Base-by-base conservation (phyloP, 2,329 filamentous ascomycete species). In the Sporothrix globosa region DNA sequence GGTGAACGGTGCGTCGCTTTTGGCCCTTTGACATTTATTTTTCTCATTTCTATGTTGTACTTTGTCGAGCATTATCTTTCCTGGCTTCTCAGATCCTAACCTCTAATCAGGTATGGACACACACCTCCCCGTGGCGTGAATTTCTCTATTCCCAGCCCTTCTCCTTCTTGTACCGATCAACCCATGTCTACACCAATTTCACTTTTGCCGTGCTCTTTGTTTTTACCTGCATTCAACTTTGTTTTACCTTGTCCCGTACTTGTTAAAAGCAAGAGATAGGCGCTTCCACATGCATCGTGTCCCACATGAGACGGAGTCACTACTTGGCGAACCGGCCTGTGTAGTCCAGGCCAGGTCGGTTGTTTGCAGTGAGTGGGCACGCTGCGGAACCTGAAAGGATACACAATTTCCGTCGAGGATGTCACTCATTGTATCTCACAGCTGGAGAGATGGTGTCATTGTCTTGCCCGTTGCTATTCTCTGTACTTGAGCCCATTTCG, bases 61-160 rank as follows among this genome's bases (percentile, higher is more conserved):
- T 56, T 24, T 34, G 27, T 14, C 19, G 6, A 56, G 27, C 34
- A 6, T 13, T 34, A 27, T 56, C 27, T 56, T 56, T 56, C 27
- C 14, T 34, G 7, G 27, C 27, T 56, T 56, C 27, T 34, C 34
- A 1, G 5, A 7, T 34, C 34, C 1, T 27, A 56, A 14, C 53
- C 53, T 60, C 19, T 30, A 41, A 27, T 46, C 11, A 27, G n/a
- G n/a, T n/a, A 63, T 63, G 56, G 56, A 63, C 11, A 61, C 58
- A 27, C 34, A 17, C 60, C 56, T 60, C 56, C 56, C 34, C n/a
- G 13, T 41, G 34, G 4, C 34, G 21, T 41, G 30, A 13, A 6
- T 34, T 34, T 34, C 27, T 11, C 19, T 27, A 30, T 48, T 19
- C 41, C 14, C 41, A 63, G n/a, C n/a, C 58, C 60, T 13, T 63